A percentile compares a stretch with the other conserved stretches of the same genome.
Conservation (phyloP, 2,329 filamentous ascomycete genomes). For the Verticillium tricorpus region DNA sequence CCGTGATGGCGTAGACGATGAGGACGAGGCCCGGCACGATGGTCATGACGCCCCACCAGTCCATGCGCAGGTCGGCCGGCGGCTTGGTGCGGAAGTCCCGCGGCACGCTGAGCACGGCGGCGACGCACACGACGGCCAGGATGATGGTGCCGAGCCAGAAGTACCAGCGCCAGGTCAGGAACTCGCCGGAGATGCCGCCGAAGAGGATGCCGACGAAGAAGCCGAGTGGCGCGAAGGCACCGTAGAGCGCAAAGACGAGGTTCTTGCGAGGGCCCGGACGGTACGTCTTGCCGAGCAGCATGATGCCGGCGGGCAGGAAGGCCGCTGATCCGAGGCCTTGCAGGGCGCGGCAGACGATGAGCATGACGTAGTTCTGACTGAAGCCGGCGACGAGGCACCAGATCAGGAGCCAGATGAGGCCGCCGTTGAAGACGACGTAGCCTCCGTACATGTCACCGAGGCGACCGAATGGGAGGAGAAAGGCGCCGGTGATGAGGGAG, state of each 20-base stretch:
- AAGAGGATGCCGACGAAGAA: conserved; percentile 64
- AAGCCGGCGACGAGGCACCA: conserved; percentile 71
- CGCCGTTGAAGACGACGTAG: conserved; percentile 54
- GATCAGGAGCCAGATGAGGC: conserved; percentile 59
- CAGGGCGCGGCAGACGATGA: conserved; percentile 68
- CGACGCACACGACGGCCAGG: conserved; percentile 40
- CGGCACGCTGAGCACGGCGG: conserved; percentile 36
- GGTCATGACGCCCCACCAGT: conserved; percentile 52
- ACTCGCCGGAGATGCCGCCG: conserved; percentile 58
- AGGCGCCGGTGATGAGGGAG: conserved; percentile 50
- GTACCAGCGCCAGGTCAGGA: conserved; percentile 61
- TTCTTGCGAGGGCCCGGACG: conserved; percentile 69
- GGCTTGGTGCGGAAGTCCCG: conserved; percentile 20
- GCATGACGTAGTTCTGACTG: conserved; percentile 61
- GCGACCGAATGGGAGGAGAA: conserved; percentile 61
- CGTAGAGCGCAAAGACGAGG: conserved; percentile 56
- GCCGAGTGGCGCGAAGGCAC: conserved; percentile 51
- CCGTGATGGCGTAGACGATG: conserved; percentile 63
- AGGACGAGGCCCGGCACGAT: conserved; percentile 56
- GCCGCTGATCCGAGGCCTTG: conserved; percentile 71
- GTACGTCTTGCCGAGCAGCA: conserved; percentile 64
- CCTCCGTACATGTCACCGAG: conserved; percentile 60
- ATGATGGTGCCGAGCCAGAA: conserved; percentile 58
- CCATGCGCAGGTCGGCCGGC: conserved; percentile 40
- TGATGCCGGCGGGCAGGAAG: conserved; percentile 66